A percentile compares a stretch with the other conserved stretches of the same genome.
Evolutionary conservation across 2,329 filamentous ascomycete genomes (phyloP).

Genomic region (Tolypocladium tropicale): DNA sequence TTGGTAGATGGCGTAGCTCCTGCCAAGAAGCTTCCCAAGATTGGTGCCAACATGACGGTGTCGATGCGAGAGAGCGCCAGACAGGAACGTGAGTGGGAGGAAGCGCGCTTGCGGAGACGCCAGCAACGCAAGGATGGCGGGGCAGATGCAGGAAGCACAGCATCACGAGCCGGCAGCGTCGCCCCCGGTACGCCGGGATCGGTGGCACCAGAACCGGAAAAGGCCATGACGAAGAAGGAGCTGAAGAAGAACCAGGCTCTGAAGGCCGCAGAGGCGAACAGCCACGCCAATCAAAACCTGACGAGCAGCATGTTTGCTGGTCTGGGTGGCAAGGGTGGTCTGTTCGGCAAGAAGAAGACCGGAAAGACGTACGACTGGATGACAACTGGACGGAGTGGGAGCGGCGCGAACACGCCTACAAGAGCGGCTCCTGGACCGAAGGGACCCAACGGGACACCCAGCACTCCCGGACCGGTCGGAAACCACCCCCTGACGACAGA

Average conservation of each 20-base stretch:
- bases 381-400: slow-evolving; percentile 39
- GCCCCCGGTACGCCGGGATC: slow-evolving; percentile 52
- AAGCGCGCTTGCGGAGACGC: slow-evolving; percentile 58
- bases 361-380: slow-evolving; percentile 69
- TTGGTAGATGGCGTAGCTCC: slow-evolving; percentile 29
- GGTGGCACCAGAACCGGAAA: slow-evolving; percentile 53
- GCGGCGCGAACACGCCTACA: slow-evolving; percentile 42
- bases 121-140: slow-evolving; percentile 51
- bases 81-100: slow-evolving; percentile 62
- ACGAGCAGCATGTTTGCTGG: slow-evolving; percentile 65
- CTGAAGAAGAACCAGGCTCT: slow-evolving; percentile 64
- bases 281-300: slow-evolving; percentile 72
- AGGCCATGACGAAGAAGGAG: slow-evolving; percentile 80
- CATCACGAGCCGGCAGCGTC: slow-evolving; percentile 44
- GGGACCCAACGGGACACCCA: slow-evolving; percentile 19
- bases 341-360: slow-evolving; percentile 49
- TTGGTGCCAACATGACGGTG: slow-evolving; percentile 38
- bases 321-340: slow-evolving; percentile 50
- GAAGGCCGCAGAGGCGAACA: slow-evolving; percentile 66
- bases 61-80: slow-evolving; percentile 52
- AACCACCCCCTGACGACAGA: slow-evolving; percentile 41
- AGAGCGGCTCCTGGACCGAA: slow-evolving; percentile 22
- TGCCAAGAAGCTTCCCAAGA: slow-evolving; percentile 33
- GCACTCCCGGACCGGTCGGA: slow-evolving; percentile 16
- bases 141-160: slow-evolving; percentile 35